Evolutionary conservation across 2,329 filamentous ascomycete genomes (phyloP), one percentile per base, ranked within the genome.

Genomic region (Drechslerella dactyloides): DNA sequence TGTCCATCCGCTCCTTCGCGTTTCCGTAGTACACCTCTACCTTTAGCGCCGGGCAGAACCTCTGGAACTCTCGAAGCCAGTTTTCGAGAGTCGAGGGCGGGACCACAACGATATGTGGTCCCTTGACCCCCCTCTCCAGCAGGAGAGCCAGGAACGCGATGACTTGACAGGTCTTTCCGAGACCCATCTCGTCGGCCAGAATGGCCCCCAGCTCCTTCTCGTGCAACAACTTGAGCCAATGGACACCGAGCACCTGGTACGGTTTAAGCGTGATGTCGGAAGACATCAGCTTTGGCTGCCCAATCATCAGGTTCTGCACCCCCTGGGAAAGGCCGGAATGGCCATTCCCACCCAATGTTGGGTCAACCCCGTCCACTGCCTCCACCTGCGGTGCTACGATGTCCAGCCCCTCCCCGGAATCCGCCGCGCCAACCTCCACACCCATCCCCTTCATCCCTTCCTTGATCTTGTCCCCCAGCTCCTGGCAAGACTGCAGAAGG

Each of bases 141-240:
- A 99, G 82, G 76, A 96, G 89, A 15, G 91, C 90, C 51, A 99
- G 84, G 76, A 99, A 91, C 0, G 91, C 88, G 75, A 99, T 96
- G 73, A 97, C 91, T 77, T 99, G 93, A 76, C 92, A 97, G 0
- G 94, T 99, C 83, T 99, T 99, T 51, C 94, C 94, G 44, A 93
- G 82, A 57, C 90, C 94, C 94, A 99, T 99, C 78, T 99, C 94
- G 78, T 99, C 94, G 1, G 94, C 94, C 17, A 99, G 83, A 64
- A 99, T 97, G 74, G 92, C 93, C 51, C 91, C 93, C 57, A 96
- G 85, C 27, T 87, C 84, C 66, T 90, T 87, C 58, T 88, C 84
- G 81, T 91, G 96, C 13, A 99, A 84, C 51, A 97, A 81, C 62
- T 88, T 87, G 77, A 99, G 85, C 94, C 94, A 99, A 78, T 97